phyloP scores from a whole-genome alignment of 257 asterid genomes.

The Solanum clarkiae region DNA sequence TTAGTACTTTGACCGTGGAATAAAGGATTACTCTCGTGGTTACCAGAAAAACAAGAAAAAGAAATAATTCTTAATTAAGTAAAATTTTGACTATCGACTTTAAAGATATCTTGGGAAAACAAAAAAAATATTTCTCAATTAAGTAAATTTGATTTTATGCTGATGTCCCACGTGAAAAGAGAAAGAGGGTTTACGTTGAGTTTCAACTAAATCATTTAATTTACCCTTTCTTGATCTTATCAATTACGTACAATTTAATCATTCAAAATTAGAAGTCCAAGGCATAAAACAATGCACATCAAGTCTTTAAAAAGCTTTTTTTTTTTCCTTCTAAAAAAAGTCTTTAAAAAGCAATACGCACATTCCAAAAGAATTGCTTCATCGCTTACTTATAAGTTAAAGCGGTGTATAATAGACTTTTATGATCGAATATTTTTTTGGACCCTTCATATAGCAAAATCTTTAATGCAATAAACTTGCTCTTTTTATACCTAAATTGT shows the following conservation, averaged over 20 bases:
- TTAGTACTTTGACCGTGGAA: no score
- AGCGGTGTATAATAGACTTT: rapidly evolving
- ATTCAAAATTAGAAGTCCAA: background rate
- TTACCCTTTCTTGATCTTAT: background rate
- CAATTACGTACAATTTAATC: background rate
- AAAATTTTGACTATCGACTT: no score
- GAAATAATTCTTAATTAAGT: no score
- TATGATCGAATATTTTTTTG: rapidly evolving
- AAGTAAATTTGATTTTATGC: background rate
- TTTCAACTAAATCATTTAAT: background rate
- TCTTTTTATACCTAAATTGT: no score
- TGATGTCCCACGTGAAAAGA: background rate
- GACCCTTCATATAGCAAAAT: rapidly evolving
- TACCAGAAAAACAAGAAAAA: no score
- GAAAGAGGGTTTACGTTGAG: background rate
- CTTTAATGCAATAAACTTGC: no score
- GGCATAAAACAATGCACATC: background rate
- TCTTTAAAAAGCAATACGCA: background rate
- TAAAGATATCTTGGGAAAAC: no score
- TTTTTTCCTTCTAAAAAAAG: background rate
- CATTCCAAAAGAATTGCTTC: background rate
- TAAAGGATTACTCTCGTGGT: no score
- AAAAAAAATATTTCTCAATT: background rate
- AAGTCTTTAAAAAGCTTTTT: background rate
- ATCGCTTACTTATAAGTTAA: background rate